Evolutionary conservation across 2,329 filamentous ascomycete species (phyloP), one percentile per base, ranked within the genome.

Genomic region (Aspergillus latus): DNA sequence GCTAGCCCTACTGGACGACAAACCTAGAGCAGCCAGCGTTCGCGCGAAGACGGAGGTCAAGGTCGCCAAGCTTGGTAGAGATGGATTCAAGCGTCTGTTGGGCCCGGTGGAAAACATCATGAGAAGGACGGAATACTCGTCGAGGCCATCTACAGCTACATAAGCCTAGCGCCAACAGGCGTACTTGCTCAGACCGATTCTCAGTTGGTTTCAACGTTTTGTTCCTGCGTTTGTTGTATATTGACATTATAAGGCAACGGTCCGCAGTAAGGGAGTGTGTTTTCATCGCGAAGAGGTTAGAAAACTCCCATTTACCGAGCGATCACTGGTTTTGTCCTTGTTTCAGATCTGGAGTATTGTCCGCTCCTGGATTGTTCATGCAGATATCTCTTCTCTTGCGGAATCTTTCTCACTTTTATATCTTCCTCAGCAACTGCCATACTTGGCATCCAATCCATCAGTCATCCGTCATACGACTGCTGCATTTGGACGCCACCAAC

Each of bases 61-160:
- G 78, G 90, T 97, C 49, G 94, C 93, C 4, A 91, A 88, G 48
- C 80, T 99, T 47, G 92, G 92, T 64, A 96, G 97, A 76, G 90
- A 91, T 66, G 94, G 93, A 5, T 99, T 99, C 77, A 93, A 97
- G 78, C 83, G 94, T 64, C 78, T 99, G 66, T 80, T 99, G 34
- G 94, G 94, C 1, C 92, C 93, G 0, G 92, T 97, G 29, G 92
- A 96, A 75, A 88, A 91, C 59, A 95, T 97, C 71, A 91, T 99
- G 90, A 84, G 94, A 74, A 84, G 94, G 68, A 67, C 75, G 29
- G 75, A 78, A 49, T 79, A 79, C 64, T 63, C 71, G 51, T 56
- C 70, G 64, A 65, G 57, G 46, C 66, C 59, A 56, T 59, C 65
- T 42, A 58, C 64, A 55, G 64, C 66, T 47, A 63, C 64, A 63